phyloP scores from a whole-genome alignment of 2,329 filamentous ascomycete species.

The Aspergillus fijiensis region DNA sequence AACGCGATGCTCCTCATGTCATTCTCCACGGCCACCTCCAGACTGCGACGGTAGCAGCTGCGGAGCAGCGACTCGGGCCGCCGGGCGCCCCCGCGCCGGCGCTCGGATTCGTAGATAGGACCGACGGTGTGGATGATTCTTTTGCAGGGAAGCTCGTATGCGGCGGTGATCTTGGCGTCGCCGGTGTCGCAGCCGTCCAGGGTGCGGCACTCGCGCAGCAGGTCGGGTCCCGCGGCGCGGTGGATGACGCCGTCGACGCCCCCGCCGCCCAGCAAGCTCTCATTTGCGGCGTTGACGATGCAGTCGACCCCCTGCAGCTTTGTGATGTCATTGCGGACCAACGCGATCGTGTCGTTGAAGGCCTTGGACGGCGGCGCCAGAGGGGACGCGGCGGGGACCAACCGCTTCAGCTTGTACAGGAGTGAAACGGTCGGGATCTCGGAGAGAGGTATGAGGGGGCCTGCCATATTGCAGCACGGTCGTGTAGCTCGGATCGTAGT shows the following conservation, averaged over 20 bases:
- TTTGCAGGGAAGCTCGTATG: slow-evolving; percentile 71
- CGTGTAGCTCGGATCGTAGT: too few relatives aligned
- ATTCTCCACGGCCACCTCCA: slow-evolving; percentile 70
- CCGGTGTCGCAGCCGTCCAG: slow-evolving; percentile 76
- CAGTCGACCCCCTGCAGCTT: slow-evolving; percentile 67
- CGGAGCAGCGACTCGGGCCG: slow-evolving; percentile 49
- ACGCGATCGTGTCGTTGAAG: slow-evolving; percentile 57
- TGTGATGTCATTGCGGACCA: slow-evolving; percentile 79
- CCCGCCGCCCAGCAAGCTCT: slow-evolving; percentile 75
- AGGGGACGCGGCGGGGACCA: slow-evolving; percentile 38
- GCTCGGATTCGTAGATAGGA: slow-evolving; percentile 63
- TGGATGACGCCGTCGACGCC: slow-evolving; percentile 91
- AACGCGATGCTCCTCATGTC: slow-evolving; percentile 75
- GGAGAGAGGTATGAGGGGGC: slow-evolving; percentile 24
- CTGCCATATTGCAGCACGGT: slow-evolving; percentile 18
- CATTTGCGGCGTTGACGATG: slow-evolving; percentile 93
- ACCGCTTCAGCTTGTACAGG: slow-evolving; percentile 62
- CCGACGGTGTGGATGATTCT: slow-evolving; percentile 91
- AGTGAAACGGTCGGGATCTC: slow-evolving; percentile 49
- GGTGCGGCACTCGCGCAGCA: slow-evolving; percentile 69
- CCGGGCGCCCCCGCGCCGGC: slow-evolving; percentile 33
- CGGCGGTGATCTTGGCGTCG: slow-evolving; percentile 76
- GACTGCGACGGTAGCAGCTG: slow-evolving; percentile 67
- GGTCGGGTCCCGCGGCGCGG: slow-evolving; percentile 67
- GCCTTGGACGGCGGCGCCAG: slow-evolving; percentile 46